Base-by-base conservation (phyloP, 257 asterid species). In the Primulina eburnea region DNA sequence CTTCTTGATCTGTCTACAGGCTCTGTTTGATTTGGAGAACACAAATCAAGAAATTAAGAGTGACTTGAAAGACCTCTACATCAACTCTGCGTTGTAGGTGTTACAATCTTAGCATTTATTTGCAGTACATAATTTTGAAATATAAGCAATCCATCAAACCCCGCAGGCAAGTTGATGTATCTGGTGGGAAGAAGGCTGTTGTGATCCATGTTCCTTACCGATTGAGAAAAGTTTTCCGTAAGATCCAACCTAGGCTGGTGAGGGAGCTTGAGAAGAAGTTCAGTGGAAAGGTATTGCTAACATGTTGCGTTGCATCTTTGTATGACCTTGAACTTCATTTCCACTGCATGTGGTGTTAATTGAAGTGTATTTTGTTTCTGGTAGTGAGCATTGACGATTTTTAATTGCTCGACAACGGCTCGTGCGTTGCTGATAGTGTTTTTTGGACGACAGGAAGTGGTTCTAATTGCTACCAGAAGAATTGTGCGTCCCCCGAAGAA, bases 181-280 rank as follows among this genome's bases (percentile, higher is more conserved):
- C 94, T 57, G 95, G 90, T 56, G 84, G 76, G 76, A 83, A 86
- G 87, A 92, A 92, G 67, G 95, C 96, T 65, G 95, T 86, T 70
- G 96, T 92, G 64, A 83, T 92, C 72, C 95, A 87, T 33, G 98
- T 88, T 28, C 98, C 98, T 9, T 92, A 84, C 65, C 82, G 97
- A 60, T 40, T 92, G 85, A 74, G 95, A 75, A 92, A 92, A 75
- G 78, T 89, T 64, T 92, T 89, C 90, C 95, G 96, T 76, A 92
- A 92, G 89, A 84, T 92, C 65, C 98, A 92, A 28, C 80, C 86
- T 24, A 80, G 90, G 82, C 86, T 92, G 65, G 96, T 92, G 65
- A 81, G 98, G 59, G 96, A 92, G 86, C 89, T 92, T 6, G 96
- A 92, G 82, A 89, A 92, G 92, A 92, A 92, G 73, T 92, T 92